A percentile compares a stretch with the other conserved stretches of the same genome.
Evolutionary conservation across 768 basidiomycete genomes (phyloP).

Genomic region (Rhodotorula sphaerocarpa): DNA sequence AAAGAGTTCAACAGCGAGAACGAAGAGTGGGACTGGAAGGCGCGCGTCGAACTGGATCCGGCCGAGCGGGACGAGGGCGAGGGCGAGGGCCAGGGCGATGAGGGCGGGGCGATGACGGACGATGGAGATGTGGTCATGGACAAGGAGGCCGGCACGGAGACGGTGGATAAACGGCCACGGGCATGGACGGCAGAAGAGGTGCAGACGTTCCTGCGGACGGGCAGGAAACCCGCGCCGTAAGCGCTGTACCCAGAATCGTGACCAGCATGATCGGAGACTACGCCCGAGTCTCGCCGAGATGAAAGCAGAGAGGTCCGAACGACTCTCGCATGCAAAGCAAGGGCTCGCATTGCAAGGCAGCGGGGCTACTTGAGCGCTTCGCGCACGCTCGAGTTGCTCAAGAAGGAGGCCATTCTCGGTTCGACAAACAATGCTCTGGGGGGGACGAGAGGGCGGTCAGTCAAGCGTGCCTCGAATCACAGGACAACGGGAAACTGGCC

Average conservation of each 20-base stretch:
- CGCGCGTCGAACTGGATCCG: constrained; percentile 21
- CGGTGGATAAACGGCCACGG: neutral
- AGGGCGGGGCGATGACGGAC: neutral
- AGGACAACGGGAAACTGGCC: neutral
- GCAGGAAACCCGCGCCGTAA: constrained; percentile 5
- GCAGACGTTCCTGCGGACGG: constrained; percentile 17
- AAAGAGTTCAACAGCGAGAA: constrained; percentile 12
- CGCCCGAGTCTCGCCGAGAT: no score
- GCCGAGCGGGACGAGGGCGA: constrained; percentile 4
- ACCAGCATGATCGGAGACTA: no score
- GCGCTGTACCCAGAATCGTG: no score
- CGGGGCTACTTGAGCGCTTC: constrained; percentile 35
- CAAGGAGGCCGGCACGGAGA: no score
- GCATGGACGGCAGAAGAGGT: constrained; percentile 21
- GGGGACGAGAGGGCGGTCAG: neutral
- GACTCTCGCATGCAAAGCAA: no score
- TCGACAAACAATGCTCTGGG: constrained; percentile 73
- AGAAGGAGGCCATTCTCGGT: constrained; percentile 72
- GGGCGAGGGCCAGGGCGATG: neutral
- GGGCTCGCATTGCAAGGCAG: no score
- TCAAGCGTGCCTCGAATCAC: no score
- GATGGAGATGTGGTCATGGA: no score
- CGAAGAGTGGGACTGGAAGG: constrained; percentile 35
- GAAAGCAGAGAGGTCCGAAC: no score
- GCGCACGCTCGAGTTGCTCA: constrained; percentile 48